These are phyloP conservation scores for Tubosaeta sp. DNA, from an alignment of 768 basidiomycete species.

Conservation along the genomic window DNA sequence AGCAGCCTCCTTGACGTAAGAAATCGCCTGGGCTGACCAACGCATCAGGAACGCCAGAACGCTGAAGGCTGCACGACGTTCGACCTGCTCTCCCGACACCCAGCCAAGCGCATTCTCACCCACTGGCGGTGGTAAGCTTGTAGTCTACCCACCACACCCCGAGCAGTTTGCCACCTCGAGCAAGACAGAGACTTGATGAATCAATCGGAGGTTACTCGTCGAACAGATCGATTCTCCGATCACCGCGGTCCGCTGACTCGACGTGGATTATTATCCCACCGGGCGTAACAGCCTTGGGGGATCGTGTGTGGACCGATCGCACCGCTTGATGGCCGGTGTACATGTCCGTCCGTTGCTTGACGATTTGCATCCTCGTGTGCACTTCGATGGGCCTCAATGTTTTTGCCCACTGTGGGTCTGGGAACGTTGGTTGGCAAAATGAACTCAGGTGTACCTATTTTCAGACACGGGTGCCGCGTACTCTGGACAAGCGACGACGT, in stretches of 20 bases:
- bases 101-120: constrained; percentile 46
- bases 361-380: constrained; percentile 57
- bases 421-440: not conserved
- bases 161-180: constrained; percentile 61
- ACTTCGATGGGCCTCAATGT: constrained; percentile 62
- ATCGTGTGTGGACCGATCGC: constrained; percentile 62
- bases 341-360: constrained; percentile 53
- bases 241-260: not conserved
- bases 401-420: constrained; percentile 65
- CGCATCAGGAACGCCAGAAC: constrained; percentile 52
- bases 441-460: not conserved
- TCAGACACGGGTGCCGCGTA: constrained; percentile 63
- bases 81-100: constrained; percentile 41
- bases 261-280: constrained; percentile 53
- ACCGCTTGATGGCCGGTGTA: constrained; percentile 60
- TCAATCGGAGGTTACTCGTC: constrained; percentile 60
- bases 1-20: constrained; percentile 27
- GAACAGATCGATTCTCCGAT: constrained; percentile 48
- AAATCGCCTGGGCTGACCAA: not conserved
- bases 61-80: constrained; percentile 26
- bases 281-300: constrained; percentile 58
- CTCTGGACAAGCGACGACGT: constrained; percentile 73
- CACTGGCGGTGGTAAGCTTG: constrained; percentile 69
- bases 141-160: no score
- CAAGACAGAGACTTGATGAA: constrained; percentile 70